Base-by-base conservation (phyloP, 129 eudicot genomes). In the Centrapalus pauciflorus region DNA sequence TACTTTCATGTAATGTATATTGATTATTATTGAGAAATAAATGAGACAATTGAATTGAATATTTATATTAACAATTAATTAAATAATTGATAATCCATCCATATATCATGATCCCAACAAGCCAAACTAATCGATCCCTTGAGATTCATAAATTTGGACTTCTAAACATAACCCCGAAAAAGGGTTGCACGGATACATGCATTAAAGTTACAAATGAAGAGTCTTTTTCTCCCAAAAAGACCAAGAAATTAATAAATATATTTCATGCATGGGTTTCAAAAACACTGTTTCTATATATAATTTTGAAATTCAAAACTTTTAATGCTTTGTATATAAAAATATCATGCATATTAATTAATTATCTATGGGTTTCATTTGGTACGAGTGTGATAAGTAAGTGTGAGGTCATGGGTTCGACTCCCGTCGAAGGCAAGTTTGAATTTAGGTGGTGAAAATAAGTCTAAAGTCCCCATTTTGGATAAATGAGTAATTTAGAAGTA, bases 221-320 rank as follows among this genome's bases (percentile, higher is more conserved):
- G 70, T 72, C 66, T 54, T 66, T 75, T 75, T 66, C 67, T 75
- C 79, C 79, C 79, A 74, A 74, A 65, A 67, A 66, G 61, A 75
- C 79, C 68, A 75, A 55, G 33, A 55, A 55, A 57, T 56, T 66
- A 56, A 74, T 56, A 43, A 64, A 30, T 10, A 29, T 30, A n/a
- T n/a, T n/a, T n/a, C n/a, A n/a, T 43, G 4, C 66, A 64, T 55
- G 34, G 73, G 23, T 21, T 56, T 66, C 13, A 49, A 5, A 55
- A 26, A 50, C 6, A 30, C 9, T 26, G 30, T 40, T 51, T 61
- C 14, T 21, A 37, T 61, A 9, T 13, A 30, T 13, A n/a, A n/a
- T 21, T 59, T 48, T 73, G 13, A 63, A 21, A 55, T 40, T 43
- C 51, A 56, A 55, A 30, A 1, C 8, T 48, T 61, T n/a, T n/a